phyloP scores from a whole-genome alignment of 495 filamentous ascomycete species.

The Trichocladium antarcticum region DNA sequence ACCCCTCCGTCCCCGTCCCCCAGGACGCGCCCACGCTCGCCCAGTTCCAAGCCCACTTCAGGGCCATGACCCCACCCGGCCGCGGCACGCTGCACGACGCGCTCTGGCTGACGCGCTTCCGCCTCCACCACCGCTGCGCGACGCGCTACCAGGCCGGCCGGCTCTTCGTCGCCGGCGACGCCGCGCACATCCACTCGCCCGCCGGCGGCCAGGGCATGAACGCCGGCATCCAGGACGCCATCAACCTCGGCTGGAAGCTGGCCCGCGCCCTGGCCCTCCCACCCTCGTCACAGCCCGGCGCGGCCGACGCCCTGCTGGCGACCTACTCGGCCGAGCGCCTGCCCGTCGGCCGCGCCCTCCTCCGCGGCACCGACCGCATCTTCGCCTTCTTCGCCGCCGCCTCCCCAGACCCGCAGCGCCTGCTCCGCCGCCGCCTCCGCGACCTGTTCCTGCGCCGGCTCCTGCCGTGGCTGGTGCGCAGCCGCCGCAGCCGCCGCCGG shows the following conservation, averaged over 20 bases:
- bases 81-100: slow-evolving; percentile 26
- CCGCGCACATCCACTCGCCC: slow-evolving; percentile 49
- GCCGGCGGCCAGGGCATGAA: slow-evolving; percentile 52
- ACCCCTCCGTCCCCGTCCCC: slow-evolving; percentile 6
- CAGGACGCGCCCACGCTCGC: slow-evolving; percentile 23
- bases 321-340: slow-evolving; percentile 32
- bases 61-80: slow-evolving; percentile 22
- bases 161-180: slow-evolving; percentile 47
- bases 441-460: slow-evolving; percentile 27
- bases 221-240: slow-evolving; percentile 47
- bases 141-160: slow-evolving; percentile 27
- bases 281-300: neutral
- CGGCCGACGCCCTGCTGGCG: slow-evolving; percentile 19
- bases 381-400: slow-evolving; percentile 27
- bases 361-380: slow-evolving; percentile 27
- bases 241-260: slow-evolving; percentile 51
- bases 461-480: slow-evolving; percentile 24
- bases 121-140: slow-evolving; percentile 30
- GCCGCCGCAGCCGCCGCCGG: slow-evolving; percentile 6
- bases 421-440: slow-evolving; percentile 16
- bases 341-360: slow-evolving; percentile 27
- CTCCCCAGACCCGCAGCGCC: slow-evolving; percentile 22
- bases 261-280: slow-evolving; percentile 21
- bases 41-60: slow-evolving; percentile 23
- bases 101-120: slow-evolving; percentile 33